phyloP scores from a whole-genome alignment of 768 basidiomycete species.

The Amanita thiersii region DNA sequence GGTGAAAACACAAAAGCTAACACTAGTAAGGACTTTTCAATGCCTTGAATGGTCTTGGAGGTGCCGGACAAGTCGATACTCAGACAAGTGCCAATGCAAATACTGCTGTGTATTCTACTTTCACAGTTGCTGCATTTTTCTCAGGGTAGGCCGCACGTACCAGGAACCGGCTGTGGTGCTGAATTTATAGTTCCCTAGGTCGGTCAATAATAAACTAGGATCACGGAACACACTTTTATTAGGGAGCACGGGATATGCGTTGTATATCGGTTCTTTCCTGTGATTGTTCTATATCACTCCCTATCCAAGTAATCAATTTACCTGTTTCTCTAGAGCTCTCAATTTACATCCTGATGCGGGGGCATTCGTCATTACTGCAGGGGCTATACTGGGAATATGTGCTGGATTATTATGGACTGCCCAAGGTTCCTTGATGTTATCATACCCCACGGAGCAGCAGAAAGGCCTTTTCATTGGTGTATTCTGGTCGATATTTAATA shows the following conservation, averaged over 20 bases:
- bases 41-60: constrained; percentile 72
- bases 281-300: constrained; percentile 23
- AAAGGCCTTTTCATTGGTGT: constrained; percentile 73
- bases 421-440: constrained; percentile 79
- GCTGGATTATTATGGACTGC: constrained; percentile 74
- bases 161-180: not conserved
- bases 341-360: constrained; percentile 59
- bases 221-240: constrained; percentile 62
- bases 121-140: constrained; percentile 35
- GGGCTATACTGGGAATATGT: constrained; percentile 69
- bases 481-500: constrained; percentile 82
- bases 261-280: constrained; percentile 73
- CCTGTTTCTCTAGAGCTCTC: constrained; percentile 36
- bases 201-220: constrained; percentile 74
- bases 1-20: constrained; percentile 1
- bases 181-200: not conserved
- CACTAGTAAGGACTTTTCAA: constrained; percentile 64
- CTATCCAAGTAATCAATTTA: constrained; percentile 1
- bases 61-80: constrained; percentile 64
- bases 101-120: constrained; percentile 55
- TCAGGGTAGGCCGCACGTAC: constrained; percentile 14
- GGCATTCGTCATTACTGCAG: constrained; percentile 67
- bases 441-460: constrained; percentile 73
- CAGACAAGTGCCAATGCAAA: constrained; percentile 64
- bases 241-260: constrained; percentile 67